Conservation (phyloP, 495 filamentous ascomycete species). For the Penicillium lividum region DNA sequence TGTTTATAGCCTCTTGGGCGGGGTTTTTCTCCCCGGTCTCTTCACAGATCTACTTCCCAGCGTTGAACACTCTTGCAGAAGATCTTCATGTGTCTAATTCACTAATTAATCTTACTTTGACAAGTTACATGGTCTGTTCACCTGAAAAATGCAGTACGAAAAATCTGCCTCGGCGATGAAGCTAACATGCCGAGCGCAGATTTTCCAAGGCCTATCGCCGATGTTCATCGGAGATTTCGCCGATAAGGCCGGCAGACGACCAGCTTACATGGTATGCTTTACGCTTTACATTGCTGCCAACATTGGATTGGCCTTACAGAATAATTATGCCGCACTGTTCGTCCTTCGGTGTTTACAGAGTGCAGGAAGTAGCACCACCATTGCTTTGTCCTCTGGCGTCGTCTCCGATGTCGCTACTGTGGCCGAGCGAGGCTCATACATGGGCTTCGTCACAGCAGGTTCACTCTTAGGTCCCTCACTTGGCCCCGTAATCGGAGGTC, state of each 20-base stretch:
- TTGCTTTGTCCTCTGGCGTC: conserved; percentile 44
- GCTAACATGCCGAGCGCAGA: conserved; percentile 27
- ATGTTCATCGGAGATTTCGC: conserved; percentile 51
- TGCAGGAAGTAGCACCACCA: conserved; percentile 48
- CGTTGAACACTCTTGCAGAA: conserved; percentile 58
- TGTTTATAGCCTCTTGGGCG: conserved; percentile 62
- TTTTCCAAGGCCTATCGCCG: conserved; percentile 53
- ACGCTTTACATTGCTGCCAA: conserved; percentile 50
- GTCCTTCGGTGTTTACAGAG: conserved; percentile 52
- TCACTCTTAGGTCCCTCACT: conserved; percentile 50
- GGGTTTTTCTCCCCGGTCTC: conserved; percentile 72
- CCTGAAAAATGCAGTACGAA: background rate
- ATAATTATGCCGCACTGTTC: conserved; percentile 49
- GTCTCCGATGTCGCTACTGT: conserved; percentile 45
- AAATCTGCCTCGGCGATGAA: background rate
- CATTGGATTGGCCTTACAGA: conserved; percentile 50
- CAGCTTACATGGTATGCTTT: conserved; percentile 48
- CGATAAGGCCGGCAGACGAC: conserved; percentile 49
- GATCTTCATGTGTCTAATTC: conserved; percentile 60
- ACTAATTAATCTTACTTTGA: conserved; percentile 70
- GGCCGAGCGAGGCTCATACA: conserved; percentile 46
- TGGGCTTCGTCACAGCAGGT: conserved; percentile 40
- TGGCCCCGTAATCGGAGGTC: conserved; percentile 65
- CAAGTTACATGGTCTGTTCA: conserved; percentile 57
- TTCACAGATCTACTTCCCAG: conserved; percentile 75